Conservation (phyloP, 352 stramenopile species). For the Aphanomyces astaci region DNA sequence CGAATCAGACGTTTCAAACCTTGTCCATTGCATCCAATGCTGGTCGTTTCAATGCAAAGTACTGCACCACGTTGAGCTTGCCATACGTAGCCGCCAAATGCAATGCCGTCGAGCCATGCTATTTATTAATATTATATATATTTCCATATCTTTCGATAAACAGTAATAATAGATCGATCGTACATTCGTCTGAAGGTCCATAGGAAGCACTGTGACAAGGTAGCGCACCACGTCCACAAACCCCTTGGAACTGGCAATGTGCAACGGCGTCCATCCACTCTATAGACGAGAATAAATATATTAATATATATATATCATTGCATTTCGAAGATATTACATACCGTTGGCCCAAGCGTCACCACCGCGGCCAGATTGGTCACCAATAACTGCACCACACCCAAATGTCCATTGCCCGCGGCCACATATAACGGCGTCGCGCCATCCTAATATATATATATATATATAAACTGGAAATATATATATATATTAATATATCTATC, state of each 20-base stretch:
- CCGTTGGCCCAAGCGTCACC: background rate
- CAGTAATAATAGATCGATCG: background rate
- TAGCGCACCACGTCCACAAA: background rate
- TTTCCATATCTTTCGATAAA: too few species aligned
- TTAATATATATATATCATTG: background rate
- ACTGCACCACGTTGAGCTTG: constrained; percentile 2
- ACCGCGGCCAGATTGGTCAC: background rate
- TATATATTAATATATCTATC: too few species aligned
- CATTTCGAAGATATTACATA: background rate
- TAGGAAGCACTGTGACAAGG: background rate
- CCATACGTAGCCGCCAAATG: constrained; percentile 9
- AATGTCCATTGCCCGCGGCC: constrained; percentile 14
- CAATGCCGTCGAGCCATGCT: constrained; percentile 6
- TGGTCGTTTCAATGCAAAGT: background rate
- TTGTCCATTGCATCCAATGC: background rate
- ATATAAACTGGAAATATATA: too few species aligned
- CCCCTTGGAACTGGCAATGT: constrained; percentile 7
- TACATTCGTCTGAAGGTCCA: constrained; percentile 6
- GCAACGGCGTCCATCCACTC: constrained; percentile 13
- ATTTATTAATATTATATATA: too few species aligned
- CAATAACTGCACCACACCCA: background rate
- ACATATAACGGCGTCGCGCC: constrained; percentile 18
- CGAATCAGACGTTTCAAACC: background rate
- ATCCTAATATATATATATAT: too few species aligned
- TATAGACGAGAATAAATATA: too few species aligned